Conservation (phyloP, 208 protist species). For the Trypanosoma avium region DNA sequence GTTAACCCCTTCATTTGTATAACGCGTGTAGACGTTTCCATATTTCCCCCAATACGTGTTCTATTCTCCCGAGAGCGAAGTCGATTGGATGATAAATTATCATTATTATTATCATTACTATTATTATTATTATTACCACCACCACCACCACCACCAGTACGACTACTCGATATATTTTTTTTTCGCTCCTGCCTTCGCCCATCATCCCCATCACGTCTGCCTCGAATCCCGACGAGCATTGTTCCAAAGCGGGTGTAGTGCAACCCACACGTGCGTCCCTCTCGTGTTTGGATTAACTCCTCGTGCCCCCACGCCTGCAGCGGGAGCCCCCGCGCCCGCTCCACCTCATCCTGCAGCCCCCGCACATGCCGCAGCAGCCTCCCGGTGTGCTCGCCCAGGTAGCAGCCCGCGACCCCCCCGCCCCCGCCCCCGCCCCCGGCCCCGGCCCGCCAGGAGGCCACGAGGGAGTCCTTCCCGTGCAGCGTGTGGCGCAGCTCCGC, state of each 20-base stretch:
- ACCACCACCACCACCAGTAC: not conserved
- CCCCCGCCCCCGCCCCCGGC: slow-evolving; percentile 53
- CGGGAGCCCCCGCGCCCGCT: slow-evolving; percentile 51
- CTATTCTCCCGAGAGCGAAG: too few relatives aligned
- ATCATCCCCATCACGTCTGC: not conserved
- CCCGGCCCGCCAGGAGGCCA: slow-evolving; percentile 71
- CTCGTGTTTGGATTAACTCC: slow-evolving; percentile 50
- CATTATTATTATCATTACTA: not conserved
- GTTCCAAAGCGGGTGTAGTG: slow-evolving; percentile 57
- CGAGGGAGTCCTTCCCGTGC: slow-evolving; percentile 79
- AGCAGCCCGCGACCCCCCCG: slow-evolving; percentile 31
- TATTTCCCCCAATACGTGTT: too few relatives aligned
- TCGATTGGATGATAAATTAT: too few relatives aligned
- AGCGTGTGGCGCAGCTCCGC: slow-evolving; percentile 68
- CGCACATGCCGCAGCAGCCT: slow-evolving; percentile 61
- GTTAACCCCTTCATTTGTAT: too few relatives aligned
- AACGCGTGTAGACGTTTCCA: too few relatives aligned
- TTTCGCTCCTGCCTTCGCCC: not conserved
- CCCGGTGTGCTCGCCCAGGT: slow-evolving; percentile 53
- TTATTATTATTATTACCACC: not conserved
- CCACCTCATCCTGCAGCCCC: slow-evolving; percentile 61
- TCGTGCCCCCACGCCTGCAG: slow-evolving; percentile 34
- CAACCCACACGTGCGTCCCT: slow-evolving; percentile 70
- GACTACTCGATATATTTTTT: not conserved
- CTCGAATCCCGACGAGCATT: slow-evolving; percentile 77